Conservation (phyloP, 495 filamentous ascomycete genomes). For the Letharia columbiana region DNA sequence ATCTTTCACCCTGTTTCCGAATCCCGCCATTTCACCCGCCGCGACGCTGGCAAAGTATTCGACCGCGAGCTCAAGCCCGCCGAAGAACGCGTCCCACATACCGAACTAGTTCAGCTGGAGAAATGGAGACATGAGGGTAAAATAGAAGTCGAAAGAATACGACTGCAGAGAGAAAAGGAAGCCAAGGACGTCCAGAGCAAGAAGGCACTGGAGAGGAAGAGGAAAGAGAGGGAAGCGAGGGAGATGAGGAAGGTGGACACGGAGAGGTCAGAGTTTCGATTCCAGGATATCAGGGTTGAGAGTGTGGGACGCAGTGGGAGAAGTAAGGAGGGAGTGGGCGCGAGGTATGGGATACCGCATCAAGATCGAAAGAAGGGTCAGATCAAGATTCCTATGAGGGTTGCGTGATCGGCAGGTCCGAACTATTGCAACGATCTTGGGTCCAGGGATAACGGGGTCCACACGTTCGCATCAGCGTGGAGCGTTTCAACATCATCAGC, state of each 20-base stretch:
- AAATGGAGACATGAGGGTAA: constrained; percentile 26
- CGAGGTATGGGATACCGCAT: constrained; percentile 60
- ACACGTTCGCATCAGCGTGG: background rate
- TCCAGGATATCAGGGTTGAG: constrained; percentile 56
- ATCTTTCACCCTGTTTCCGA: constrained; percentile 87
- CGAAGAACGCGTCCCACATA: constrained; percentile 81
- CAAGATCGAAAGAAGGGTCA: constrained; percentile 64
- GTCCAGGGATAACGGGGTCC: background rate
- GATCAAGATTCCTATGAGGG: constrained; percentile 62
- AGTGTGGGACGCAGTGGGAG: constrained; percentile 54
- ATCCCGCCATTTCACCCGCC: constrained; percentile 80
- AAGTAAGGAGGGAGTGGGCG: constrained; percentile 47
- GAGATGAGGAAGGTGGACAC: constrained; percentile 39
- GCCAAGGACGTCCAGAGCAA: constrained; percentile 35
- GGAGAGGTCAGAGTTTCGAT: constrained; percentile 71
- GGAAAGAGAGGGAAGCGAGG: constrained; percentile 34
- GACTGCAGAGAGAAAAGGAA: constrained; percentile 38
- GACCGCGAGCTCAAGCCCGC: constrained; percentile 63
- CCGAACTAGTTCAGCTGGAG: constrained; percentile 58
- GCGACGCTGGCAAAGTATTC: constrained; percentile 83
- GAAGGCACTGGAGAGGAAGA: constrained; percentile 33
- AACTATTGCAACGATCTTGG: background rate
- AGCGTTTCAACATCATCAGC: background rate
- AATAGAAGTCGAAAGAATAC: constrained; percentile 30
- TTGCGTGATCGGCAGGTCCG: constrained; percentile 32